phyloP scores from a whole-genome alignment of 257 asterid species.

The Ophiorrhiza pumila region DNA sequence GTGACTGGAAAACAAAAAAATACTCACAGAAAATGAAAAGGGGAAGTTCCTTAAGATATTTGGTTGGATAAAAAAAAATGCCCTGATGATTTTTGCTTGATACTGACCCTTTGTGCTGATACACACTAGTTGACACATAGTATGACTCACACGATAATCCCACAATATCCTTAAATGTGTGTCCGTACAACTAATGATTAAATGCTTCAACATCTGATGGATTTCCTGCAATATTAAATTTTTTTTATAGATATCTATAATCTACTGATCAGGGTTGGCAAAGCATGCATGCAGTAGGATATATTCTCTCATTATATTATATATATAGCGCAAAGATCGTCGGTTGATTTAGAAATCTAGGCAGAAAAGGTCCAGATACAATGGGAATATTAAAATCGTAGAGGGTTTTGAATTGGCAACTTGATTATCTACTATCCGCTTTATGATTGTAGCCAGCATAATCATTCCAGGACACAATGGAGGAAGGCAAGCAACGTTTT shows the following conservation, averaged over 20 bases:
- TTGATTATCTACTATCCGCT: neutral
- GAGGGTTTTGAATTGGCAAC: neutral
- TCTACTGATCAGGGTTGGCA: conserved; percentile 18
- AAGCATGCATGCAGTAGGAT: too few species aligned
- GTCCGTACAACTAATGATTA: conserved; percentile 15
- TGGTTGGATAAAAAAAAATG: conserved; percentile 32
- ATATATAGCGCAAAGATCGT: neutral
- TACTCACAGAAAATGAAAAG: conserved; percentile 23
- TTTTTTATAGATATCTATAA: neutral
- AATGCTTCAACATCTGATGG: conserved; percentile 4
- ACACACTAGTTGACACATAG: conserved; percentile 34
- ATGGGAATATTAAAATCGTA: neutral
- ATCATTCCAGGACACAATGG: neutral
- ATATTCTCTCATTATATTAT: conserved; percentile 32
- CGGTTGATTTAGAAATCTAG: neutral
- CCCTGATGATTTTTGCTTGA: conserved; percentile 37
- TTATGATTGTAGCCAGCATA: neutral
- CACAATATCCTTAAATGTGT: conserved; percentile 2
- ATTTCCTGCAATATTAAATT: neutral
- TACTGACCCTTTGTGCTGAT: conserved; percentile 32
- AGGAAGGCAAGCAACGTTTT: conserved; percentile 9
- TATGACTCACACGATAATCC: conserved; percentile 6
- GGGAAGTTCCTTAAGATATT: conserved; percentile 34
- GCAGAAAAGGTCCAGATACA: neutral
- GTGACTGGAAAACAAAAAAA: conserved; percentile 5